Evolutionary conservation across 345 rosid species (phyloP).

Genomic region (Populus pruinosa): DNA sequence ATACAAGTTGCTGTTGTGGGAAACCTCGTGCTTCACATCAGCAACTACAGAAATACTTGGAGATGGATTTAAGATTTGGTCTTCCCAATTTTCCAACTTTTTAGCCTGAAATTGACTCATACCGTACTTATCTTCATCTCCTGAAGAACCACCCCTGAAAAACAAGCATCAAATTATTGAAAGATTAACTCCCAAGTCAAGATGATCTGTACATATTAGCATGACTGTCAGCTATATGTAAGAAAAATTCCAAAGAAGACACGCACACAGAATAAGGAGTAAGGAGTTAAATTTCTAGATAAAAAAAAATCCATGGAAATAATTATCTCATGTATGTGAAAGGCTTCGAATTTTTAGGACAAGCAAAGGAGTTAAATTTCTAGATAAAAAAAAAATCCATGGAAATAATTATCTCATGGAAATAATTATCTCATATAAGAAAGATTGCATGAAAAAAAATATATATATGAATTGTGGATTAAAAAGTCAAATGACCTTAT

Average conservation of each 20-base stretch:
- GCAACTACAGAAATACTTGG: conserved; percentile 11
- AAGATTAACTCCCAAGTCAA: neutral
- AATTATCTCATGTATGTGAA: neutral
- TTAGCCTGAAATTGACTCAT: conserved; percentile 25
- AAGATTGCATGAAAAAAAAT: neutral
- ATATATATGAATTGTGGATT: neutral
- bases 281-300: neutral
- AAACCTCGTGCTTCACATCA: conserved; percentile 43
- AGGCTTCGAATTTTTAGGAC: neutral
- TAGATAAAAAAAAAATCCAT: too few relatives aligned
- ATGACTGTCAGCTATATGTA: neutral
- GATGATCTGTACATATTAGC: neutral
- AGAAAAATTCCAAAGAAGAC: neutral
- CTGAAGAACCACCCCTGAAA: conserved; percentile 37
- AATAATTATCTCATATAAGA: too few relatives aligned
- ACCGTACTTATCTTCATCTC: conserved; percentile 35
- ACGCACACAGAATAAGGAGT: neutral
- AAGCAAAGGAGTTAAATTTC: conserved; percentile 1
- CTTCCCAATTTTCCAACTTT: conserved; percentile 40
- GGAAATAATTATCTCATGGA: too few relatives aligned
- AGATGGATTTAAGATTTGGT: conserved; percentile 34
- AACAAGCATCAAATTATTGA: neutral
- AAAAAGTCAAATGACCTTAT: neutral
- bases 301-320: neutral
- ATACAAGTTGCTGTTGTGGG: conserved; percentile 31